A percentile compares a stretch with the other conserved stretches of the same genome.
phyloP scores from a whole-genome alignment of 2,329 filamentous ascomycete genomes.

The Grosmannia clavigera region DNA sequence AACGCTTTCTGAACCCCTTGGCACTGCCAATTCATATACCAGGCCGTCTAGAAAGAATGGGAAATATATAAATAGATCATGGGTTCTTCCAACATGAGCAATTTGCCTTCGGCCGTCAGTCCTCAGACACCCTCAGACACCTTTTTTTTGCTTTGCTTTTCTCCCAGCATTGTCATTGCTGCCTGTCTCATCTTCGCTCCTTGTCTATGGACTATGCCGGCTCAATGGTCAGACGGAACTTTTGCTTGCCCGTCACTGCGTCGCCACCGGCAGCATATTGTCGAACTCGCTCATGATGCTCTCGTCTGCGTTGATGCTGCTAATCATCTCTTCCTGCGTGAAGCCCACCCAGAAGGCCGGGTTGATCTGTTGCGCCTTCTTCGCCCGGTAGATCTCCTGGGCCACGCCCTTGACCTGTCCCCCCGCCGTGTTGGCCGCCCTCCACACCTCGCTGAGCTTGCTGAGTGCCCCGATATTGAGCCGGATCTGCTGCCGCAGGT shows the following conservation, averaged over 20 bases:
- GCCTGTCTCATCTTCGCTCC: too few species aligned
- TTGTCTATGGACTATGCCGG: too few species aligned
- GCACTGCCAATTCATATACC: neutral
- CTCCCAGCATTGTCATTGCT: too few species aligned
- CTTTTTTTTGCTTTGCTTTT: too few species aligned
- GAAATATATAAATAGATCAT: neutral
- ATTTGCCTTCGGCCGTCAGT: neutral
- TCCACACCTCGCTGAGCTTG: constrained; percentile 57
- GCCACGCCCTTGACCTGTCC: constrained; percentile 67
- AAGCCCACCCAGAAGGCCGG: constrained; percentile 43
- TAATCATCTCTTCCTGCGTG: constrained; percentile 42
- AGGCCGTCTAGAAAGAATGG: neutral
- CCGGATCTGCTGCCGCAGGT: constrained; percentile 61
- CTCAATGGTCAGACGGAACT: too few species aligned
- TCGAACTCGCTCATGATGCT: constrained; percentile 48
- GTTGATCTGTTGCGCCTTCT: constrained; percentile 41
- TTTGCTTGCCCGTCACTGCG: constrained; percentile 8
- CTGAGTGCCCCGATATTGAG: constrained; percentile 69
- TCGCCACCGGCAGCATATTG: constrained; percentile 17
- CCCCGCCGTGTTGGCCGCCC: constrained; percentile 55
- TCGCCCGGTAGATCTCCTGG: constrained; percentile 55
- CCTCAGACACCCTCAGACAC: too few species aligned
- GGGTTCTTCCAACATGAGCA: neutral
- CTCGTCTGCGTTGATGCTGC: constrained; percentile 43
- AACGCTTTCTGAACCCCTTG: too few species aligned